Percentiles rank a stretch among this genome's conserved stretches.
These are phyloP conservation scores for Fragaria ananassa DNA, from an alignment of 306 rosid genomes.

Conservation along the genomic window DNA sequence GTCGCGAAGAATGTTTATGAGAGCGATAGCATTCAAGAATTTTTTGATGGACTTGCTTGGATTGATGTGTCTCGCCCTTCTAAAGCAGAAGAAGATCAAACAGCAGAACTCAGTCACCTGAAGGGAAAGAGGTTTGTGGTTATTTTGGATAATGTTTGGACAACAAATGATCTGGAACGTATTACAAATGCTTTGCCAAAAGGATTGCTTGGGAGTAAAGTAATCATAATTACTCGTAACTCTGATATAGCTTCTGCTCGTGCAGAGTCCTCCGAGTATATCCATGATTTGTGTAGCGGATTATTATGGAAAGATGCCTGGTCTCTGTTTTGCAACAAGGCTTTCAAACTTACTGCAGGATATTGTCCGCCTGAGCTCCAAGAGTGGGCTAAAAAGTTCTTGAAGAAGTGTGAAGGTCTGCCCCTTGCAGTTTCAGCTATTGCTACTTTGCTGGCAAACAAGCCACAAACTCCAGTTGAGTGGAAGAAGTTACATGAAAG, in stretches of 20 bases:
- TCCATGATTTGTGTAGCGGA: slow-evolving; percentile 7
- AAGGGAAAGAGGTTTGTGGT: not conserved
- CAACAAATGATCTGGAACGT: not conserved
- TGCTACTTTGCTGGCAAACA: not conserved
- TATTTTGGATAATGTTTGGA: slow-evolving; percentile 3
- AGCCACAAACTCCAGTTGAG: not conserved
- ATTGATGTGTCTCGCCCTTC: not conserved
- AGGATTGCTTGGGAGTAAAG: slow-evolving; percentile 13
- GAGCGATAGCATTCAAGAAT: not conserved
- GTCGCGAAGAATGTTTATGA: not conserved
- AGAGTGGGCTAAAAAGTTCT: not conserved
- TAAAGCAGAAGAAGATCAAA: not conserved
- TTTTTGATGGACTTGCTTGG: not conserved
- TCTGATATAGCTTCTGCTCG: not conserved
- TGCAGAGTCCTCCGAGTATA: not conserved
- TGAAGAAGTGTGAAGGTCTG: not conserved
- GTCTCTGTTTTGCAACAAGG: slow-evolving; percentile 4
- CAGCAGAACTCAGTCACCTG: not conserved
- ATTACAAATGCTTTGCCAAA: not conserved
- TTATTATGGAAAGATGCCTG: not conserved
- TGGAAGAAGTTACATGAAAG: not conserved
- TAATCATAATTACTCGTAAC: not conserved
- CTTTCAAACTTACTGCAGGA: not conserved
- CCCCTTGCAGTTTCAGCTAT: not conserved
- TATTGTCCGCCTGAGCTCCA: not conserved